Conservation (phyloP, 192 early-diverging fungal species). For the Bifiguratus adelaidae region DNA sequence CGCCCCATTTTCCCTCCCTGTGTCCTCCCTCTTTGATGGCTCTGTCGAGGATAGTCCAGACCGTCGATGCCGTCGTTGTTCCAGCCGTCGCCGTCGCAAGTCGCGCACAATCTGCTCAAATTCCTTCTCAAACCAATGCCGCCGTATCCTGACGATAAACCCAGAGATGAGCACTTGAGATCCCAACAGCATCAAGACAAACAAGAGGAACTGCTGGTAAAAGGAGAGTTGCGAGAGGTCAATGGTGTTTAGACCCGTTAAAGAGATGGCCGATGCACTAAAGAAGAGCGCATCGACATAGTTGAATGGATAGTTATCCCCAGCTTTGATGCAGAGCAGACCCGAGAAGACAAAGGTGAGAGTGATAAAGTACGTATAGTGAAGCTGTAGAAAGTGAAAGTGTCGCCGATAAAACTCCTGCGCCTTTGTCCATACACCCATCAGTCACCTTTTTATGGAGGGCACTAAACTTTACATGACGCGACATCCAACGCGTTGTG, state of each 20-base stretch:
- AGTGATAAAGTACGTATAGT: conserved; percentile 9
- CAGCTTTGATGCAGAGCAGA: too few relatives aligned
- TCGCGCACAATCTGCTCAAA: conserved; percentile 17
- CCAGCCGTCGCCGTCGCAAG: background rate
- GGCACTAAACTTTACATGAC: too few relatives aligned
- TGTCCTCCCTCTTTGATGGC: too few relatives aligned
- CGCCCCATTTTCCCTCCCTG: too few relatives aligned
- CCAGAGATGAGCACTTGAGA: conserved; percentile 8
- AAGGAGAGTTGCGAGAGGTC: conserved; percentile 10
- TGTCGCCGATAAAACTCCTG: conserved; percentile 5
- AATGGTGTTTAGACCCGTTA: conserved; percentile 19
- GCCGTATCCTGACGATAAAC: conserved; percentile 11
- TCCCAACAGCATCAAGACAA: conserved; percentile 10
- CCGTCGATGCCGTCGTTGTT: background rate
- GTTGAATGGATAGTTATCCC: conserved; percentile 7
- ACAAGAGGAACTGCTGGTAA: conserved; percentile 12
- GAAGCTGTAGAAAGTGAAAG: conserved; percentile 17
- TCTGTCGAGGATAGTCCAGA: too few relatives aligned
- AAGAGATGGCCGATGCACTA: conserved; percentile 10
- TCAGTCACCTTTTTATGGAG: too few relatives aligned
- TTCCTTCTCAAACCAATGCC: conserved; percentile 14
- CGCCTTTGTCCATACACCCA: too few relatives aligned
- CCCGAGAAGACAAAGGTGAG: conserved; percentile 12
- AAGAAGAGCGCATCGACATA: conserved; percentile 20
- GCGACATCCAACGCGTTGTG: too few relatives aligned